Conservation (phyloP, 2,329 filamentous ascomycete genomes). For the Diaporthe sp. region DNA sequence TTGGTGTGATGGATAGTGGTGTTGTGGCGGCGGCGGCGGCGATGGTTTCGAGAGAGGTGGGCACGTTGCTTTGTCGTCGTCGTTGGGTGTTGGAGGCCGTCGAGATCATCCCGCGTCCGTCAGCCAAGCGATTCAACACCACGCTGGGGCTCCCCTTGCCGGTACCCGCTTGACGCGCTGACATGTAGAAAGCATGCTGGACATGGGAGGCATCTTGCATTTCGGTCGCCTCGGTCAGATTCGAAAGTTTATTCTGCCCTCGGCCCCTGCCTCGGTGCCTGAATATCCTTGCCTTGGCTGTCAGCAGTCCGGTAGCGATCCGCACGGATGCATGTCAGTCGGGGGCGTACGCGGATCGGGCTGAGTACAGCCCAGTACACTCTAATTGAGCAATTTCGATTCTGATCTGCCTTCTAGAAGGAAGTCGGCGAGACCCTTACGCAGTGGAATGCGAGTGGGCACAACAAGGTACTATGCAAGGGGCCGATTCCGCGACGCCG, state of each 20-base stretch:
- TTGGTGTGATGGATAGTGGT: conserved; percentile 4
- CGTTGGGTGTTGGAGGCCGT: conserved; percentile 34
- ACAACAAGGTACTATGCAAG: conserved; percentile 5
- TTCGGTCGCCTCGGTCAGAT: conserved; percentile 30
- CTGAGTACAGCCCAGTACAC: conserved; percentile 21
- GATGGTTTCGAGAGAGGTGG: not conserved
- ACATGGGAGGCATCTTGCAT: conserved; percentile 15
- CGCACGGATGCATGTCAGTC: conserved; percentile 5
- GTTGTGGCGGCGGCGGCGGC: not conserved
- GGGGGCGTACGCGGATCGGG: conserved; percentile 25
- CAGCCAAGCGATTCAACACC: conserved; percentile 12
- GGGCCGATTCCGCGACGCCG: conserved; percentile 23
- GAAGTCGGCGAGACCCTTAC: conserved; percentile 19
- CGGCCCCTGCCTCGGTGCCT: conserved; percentile 25
- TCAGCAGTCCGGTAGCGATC: conserved; percentile 16
- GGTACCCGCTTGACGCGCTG: conserved; percentile 2
- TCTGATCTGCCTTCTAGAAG: conserved; percentile 34
- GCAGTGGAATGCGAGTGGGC: not conserved
- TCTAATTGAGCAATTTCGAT: conserved; percentile 26
- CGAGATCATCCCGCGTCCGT: conserved; percentile 10
- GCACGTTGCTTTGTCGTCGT: not conserved
- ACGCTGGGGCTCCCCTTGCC: conserved; percentile 2
- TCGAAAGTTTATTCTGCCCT: conserved; percentile 17
- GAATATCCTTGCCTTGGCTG: conserved; percentile 19
- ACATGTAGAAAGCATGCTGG: not conserved